Evolutionary conservation across 2,329 filamentous ascomycete genomes (phyloP), one percentile per base, ranked within the genome.

Genomic region (Colletotrichum sp.): DNA sequence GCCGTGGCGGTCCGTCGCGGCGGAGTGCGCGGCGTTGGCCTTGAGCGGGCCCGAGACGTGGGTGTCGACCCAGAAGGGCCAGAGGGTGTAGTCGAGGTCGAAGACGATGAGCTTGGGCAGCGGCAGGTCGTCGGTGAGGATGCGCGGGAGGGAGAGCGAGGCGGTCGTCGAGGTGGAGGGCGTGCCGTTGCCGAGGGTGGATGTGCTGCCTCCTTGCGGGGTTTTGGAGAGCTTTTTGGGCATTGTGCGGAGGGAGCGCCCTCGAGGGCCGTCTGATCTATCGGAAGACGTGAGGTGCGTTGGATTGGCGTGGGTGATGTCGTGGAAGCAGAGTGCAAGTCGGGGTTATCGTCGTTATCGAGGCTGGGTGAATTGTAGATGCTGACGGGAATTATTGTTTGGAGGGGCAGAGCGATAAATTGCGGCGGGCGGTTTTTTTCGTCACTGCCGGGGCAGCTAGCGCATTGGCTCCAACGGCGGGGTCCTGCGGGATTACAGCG

Each of bases 31-130:
- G 1, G 86, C 71, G 70, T 88, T 86, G 8, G 88, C 80, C 78
- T 90, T 89, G 21, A 98, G 86, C 0, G 96, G 96, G 8, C 92
- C 90, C 28, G 92, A 91, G 80, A 97, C 94, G 85, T 98, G 96
- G 5, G 96, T 98, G 87, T 98, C 97, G 2, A 98, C 93, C 96
- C 96, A 98, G 86, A 98, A 98, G 6, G 96, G 96, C 97, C 96
- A 98, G n/a, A 98, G 89, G 0, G 97, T 98, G 89, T 98, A 98
- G 89, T 98, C 96, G 77, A 98, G 92, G 84, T 98, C 97, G 86
- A 98, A 98, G 78, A 97, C 94, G 80, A 98, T 90, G 79, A 98
- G 90, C 77, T 93, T 92, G 0, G 96, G 96, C 2, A 98, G 90
- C 0, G 95, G 94, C 0, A 92, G 90, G 56, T 91, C 85, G 83